Base-by-base conservation (phyloP, 2,329 filamentous ascomycete genomes). In the Aphanocladium album region DNA sequence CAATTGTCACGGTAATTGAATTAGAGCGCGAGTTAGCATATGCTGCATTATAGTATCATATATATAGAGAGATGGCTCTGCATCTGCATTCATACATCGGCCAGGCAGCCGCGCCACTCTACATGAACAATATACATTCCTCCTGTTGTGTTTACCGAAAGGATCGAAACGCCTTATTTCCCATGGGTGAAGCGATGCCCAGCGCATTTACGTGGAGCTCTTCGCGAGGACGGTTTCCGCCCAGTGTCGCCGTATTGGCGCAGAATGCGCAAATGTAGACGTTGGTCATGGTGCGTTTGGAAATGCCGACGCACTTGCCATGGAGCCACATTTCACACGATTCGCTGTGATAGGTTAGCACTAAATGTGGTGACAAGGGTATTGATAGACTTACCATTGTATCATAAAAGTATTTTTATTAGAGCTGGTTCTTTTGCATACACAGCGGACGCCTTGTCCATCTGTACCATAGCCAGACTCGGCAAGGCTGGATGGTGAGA, bases 311-410 rank as follows among this genome's bases (percentile, higher is more conserved):
- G 68, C 85, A 88, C 60, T 77, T 78, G n/a, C 82, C 83, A 68
- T 88, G 85, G 33, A 87, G 80, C 79, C 81, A 86, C 76, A 85
- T 81, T 67, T 87, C 84, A 68, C 85, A 88, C 25, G 83, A 84
- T 72, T 87, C 81, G 67, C 85, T 88, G 65, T 19, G 7, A 49
- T 30, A 58, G 19, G 35, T 45, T 37, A 53, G 25, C 43, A 27
- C 17, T 9, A 57, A 33, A 27, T 41, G 41, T 35, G 14, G 19
- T 37, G 56, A 47, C 12, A 62, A 35, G 27, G 33, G 27, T 23
- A 53, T 53, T 50, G 43, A 43, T 27, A 57, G 43, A 71, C 80
- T 62, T 77, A 88, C 85, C 85, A 88, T 72, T 86, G 83, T 61
- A 88, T 79, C 79, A 88, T 80, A 65, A 85, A 85, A 61, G 75